These are phyloP conservation scores for Teratosphaeria nubilosa DNA, from an alignment of 2,329 filamentous ascomycete genomes.

Conservation along the genomic window DNA sequence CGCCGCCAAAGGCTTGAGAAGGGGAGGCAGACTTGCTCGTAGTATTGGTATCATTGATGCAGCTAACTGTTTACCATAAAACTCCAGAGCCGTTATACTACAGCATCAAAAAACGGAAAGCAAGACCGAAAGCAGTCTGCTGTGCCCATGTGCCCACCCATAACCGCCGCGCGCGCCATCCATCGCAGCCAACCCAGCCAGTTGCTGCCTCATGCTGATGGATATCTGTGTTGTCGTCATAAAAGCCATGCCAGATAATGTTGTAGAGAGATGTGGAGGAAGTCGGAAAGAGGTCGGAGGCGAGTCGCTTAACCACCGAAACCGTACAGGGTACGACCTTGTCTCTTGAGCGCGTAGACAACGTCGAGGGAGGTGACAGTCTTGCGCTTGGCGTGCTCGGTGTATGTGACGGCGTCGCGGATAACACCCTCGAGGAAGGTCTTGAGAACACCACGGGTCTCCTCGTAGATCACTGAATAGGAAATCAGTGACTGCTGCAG, in stretches of 20 bases:
- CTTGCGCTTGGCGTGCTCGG: constrained; percentile 74
- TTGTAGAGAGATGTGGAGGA: constrained; percentile 6
- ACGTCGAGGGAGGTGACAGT: constrained; percentile 55
- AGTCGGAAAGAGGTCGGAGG: constrained; percentile 11
- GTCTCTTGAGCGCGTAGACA: constrained; percentile 54
- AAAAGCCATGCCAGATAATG: constrained; percentile 24
- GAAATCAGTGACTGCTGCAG: constrained; percentile 10
- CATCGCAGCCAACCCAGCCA: constrained; percentile 20
- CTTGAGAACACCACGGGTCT: constrained; percentile 74
- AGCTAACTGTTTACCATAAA: constrained; percentile 20
- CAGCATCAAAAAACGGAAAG: constrained; percentile 17
- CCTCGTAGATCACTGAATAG: constrained; percentile 63
- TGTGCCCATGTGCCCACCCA: constrained; percentile 12
- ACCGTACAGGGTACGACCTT: constrained; percentile 57
- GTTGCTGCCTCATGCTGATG: constrained; percentile 25
- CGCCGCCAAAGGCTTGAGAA: neutral
- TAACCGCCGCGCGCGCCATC: constrained; percentile 19
- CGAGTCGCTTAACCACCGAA: constrained; percentile 50
- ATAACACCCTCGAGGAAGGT: constrained; percentile 77
- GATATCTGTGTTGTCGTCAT: constrained; percentile 23
- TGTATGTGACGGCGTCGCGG: constrained; percentile 70
- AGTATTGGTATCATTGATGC: constrained; percentile 19
- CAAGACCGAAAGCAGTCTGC: constrained; percentile 18
- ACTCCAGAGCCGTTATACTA: constrained; percentile 24
- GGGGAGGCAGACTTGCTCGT: constrained; percentile 5